Evolutionary conservation across 108 stramenopile species (phyloP).

Genomic region (Schizochytrium sp.): DNA sequence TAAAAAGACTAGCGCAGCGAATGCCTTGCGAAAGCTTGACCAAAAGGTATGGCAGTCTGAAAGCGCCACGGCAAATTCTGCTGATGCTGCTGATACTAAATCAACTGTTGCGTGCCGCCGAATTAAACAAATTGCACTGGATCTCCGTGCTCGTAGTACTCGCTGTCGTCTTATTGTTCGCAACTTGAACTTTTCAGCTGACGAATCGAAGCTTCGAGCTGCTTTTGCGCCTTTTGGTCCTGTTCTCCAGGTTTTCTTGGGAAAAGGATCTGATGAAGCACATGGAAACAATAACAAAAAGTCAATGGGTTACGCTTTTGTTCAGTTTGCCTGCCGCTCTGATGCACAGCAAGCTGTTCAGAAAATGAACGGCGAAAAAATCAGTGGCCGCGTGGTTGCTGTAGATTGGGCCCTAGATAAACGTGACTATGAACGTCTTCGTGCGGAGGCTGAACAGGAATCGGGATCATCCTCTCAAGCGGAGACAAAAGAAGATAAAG

Average conservation of each 20-base stretch:
- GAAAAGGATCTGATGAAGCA: slow-evolving; percentile 73
- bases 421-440: slow-evolving; percentile 78
- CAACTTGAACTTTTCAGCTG: slow-evolving; percentile 87
- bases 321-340: slow-evolving; percentile 81
- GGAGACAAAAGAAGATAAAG: slow-evolving; percentile 60
- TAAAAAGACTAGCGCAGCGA: slow-evolving; percentile 27
- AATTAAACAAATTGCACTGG: background rate
- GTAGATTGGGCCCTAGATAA: slow-evolving; percentile 86
- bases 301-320: slow-evolving; percentile 87
- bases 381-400: slow-evolving; percentile 85
- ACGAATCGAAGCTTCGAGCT: slow-evolving; percentile 78
- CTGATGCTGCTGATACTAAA: background rate
- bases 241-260: slow-evolving; percentile 83
- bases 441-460: slow-evolving; percentile 59
- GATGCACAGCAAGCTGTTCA: slow-evolving; percentile 82
- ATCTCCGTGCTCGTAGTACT: background rate
- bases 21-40: slow-evolving; percentile 43
- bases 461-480: background rate
- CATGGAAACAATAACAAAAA: slow-evolving; percentile 62
- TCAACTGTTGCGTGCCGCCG: background rate
- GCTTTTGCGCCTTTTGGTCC: slow-evolving; percentile 79
- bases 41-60: slow-evolving; percentile 48
- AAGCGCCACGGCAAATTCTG: slow-evolving; percentile 23
- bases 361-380: slow-evolving; percentile 70
- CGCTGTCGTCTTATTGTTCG: slow-evolving; percentile 84